A percentile compares a stretch with the other conserved stretches of the same genome.
These are phyloP conservation scores for Agastache rugosa DNA, from an alignment of 257 asterid genomes.

Conservation along the genomic window DNA sequence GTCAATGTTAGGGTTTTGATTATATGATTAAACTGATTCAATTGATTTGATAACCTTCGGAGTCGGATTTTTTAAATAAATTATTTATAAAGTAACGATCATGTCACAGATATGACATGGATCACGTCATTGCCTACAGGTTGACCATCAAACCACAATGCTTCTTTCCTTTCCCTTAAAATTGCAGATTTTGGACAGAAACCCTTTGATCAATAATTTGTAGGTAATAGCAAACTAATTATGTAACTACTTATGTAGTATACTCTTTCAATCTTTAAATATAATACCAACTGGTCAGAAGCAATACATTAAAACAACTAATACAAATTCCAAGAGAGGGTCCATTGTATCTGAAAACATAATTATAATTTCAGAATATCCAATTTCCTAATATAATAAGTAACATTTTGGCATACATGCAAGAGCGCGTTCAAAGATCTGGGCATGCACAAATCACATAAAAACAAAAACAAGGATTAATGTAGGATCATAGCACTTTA, in stretches of 20 bases:
- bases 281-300: too few species aligned
- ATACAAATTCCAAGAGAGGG: too few species aligned
- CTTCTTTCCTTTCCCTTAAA: neutral
- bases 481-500: too few species aligned
- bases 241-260: too few species aligned
- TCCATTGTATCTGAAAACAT: too few species aligned
- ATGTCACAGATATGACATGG: slow-evolving; percentile 49
- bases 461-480: too few species aligned
- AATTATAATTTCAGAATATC: too few species aligned
- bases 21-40: slow-evolving; percentile 38
- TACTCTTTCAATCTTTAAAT: too few species aligned
- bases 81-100: neutral
- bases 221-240: neutral
- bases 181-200: neutral
- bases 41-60: slow-evolving; percentile 40
- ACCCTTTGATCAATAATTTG: neutral
- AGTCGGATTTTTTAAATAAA: neutral
- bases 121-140: slow-evolving; percentile 48
- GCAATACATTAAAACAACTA: too few species aligned
- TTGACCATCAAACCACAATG: slow-evolving; percentile 49
- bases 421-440: too few species aligned
- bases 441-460: neutral
- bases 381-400: neutral
- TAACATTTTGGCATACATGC: too few species aligned
- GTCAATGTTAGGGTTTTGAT: slow-evolving; percentile 48